Percentiles rank a stretch among this genome's conserved stretches.
Evolutionary conservation across 768 basidiomycete species (phyloP).

Genomic region (Lanmaoa rubissima): DNA sequence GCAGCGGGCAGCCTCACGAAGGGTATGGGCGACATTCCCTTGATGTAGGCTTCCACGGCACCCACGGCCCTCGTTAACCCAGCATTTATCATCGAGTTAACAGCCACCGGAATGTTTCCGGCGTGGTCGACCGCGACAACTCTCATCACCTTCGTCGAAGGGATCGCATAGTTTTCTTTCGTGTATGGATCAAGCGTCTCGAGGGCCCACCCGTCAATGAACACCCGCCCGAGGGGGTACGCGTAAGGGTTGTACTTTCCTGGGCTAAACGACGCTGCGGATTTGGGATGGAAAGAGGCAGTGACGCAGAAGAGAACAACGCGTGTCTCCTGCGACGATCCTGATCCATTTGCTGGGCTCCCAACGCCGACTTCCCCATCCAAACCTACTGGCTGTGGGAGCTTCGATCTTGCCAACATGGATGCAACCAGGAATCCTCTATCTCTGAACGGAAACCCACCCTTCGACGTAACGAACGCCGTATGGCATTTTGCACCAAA

Average conservation of each 20-base stretch:
- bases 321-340: slow-evolving; percentile 40
- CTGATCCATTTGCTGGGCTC: slow-evolving; percentile 23
- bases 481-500: slow-evolving; percentile 77
- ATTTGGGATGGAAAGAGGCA: slow-evolving; percentile 75
- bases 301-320: slow-evolving; percentile 81
- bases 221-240: slow-evolving; percentile 76
- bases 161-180: slow-evolving; percentile 90
- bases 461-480: slow-evolving; percentile 67
- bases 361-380: slow-evolving; percentile 40
- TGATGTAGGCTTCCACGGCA: slow-evolving; percentile 71
- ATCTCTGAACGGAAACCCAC: slow-evolving; percentile 87
- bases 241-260: slow-evolving; percentile 73
- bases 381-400: slow-evolving; percentile 35
- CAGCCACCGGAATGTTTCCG: slow-evolving; percentile 78
- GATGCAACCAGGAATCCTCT: slow-evolving; percentile 82
- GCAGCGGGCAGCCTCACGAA: slow-evolving; percentile 66
- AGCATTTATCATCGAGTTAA: slow-evolving; percentile 84
- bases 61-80: slow-evolving; percentile 70
- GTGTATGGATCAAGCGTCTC: slow-evolving; percentile 97
- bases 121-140: slow-evolving; percentile 84
- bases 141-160: slow-evolving; percentile 85
- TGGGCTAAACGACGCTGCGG: slow-evolving; percentile 50
- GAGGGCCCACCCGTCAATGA: slow-evolving; percentile 92
- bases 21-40: slow-evolving; percentile 62
- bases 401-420: slow-evolving; percentile 61